Evolutionary conservation across 2,329 filamentous ascomycete species (phyloP).

Genomic region (Chaetomiaceae sp.): DNA sequence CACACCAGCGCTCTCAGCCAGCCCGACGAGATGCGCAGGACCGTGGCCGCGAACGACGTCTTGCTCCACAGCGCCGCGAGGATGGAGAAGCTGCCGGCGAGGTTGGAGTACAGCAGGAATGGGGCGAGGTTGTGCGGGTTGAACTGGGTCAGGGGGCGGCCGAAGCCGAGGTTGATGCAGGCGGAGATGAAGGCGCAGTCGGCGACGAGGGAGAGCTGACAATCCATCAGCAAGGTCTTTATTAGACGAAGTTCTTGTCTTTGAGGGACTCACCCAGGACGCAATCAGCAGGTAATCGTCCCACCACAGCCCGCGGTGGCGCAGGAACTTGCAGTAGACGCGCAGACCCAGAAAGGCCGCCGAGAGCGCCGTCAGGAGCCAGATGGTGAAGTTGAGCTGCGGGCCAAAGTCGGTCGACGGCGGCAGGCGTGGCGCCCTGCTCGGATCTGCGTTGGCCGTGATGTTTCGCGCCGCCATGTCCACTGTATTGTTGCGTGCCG

Average conservation of each 20-base stretch:
- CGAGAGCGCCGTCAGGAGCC: slow-evolving; percentile 21
- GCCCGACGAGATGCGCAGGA: slow-evolving; percentile 30
- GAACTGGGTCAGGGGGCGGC: slow-evolving; percentile 23
- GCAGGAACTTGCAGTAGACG: slow-evolving; percentile 29
- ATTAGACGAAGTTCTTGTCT: too few species aligned
- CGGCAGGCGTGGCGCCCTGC: background rate
- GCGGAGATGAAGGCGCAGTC: slow-evolving; percentile 17
- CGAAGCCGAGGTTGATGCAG: slow-evolving; percentile 25
- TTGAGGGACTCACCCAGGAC: slow-evolving; percentile 25
- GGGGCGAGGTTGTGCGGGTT: slow-evolving; percentile 19
- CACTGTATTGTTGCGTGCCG: background rate
- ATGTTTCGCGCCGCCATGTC: background rate
- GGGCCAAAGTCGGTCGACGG: slow-evolving; percentile 18
- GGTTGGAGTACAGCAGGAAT: slow-evolving; percentile 21
- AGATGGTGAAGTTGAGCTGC: slow-evolving; percentile 23
- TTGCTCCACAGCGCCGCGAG: slow-evolving; percentile 33
- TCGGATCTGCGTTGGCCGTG: background rate
- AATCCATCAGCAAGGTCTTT: background rate
- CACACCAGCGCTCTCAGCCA: slow-evolving; percentile 27
- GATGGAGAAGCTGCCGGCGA: slow-evolving; percentile 31
- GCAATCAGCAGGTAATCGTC: slow-evolving; percentile 28
- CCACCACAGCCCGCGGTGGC: slow-evolving; percentile 29
- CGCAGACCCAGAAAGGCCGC: slow-evolving; percentile 25
- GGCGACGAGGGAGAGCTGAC: slow-evolving; percentile 18
- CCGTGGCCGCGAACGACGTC: slow-evolving; percentile 33